Evolutionary conservation across 148 eudicot genomes (phyloP), one percentile per base, ranked within the genome.

Genomic region (Rhododendron simsii): DNA sequence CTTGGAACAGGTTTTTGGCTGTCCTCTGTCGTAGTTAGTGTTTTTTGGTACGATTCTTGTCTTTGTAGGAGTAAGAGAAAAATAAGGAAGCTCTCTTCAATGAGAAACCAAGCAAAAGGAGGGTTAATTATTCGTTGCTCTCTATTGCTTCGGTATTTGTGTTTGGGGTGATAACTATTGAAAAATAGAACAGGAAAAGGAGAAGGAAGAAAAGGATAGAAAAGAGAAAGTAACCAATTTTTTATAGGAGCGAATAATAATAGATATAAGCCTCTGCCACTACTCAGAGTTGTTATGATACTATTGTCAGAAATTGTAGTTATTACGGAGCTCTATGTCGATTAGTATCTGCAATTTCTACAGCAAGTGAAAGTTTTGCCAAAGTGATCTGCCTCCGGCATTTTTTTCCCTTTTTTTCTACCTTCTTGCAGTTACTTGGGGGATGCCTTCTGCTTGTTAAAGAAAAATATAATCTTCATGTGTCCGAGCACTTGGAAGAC

Each of bases 1-100:
- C 86, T 90, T 97, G 84, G 93, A 94, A 85, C 98, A 95, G 98
- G 99, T 97, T 88, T 89, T 86, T 83, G 37, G 61, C 77, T 26
- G 7, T 79, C 33, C 48, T 20, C 18, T 75, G 45, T 80, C 18
- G n/a, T 86, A 47, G 28, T 81, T 78, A 39, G 18, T 61, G 37
- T 57, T 84, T 33, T 50, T n/a, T 65, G 7, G 80, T 44, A 80
- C 37, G 3, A 35, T 81, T 55, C 59, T 74, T 37, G 78, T 35
- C 23, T 35, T 37, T 37, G 0, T 37, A 14, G n/a, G 0, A 9
- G 16, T 35, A 77, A 77, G 45, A 41, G 45, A 77, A 21, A 77
- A 8, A 39, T 21, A 44, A 8, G 45, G 39, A 44, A 41, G 15
- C 12, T 77, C 26, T 44, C 18, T 21, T 39, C 23, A 2, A 41